Conservation (phyloP, 2,329 filamentous ascomycete genomes). For the Sarocladium brachiariae region DNA sequence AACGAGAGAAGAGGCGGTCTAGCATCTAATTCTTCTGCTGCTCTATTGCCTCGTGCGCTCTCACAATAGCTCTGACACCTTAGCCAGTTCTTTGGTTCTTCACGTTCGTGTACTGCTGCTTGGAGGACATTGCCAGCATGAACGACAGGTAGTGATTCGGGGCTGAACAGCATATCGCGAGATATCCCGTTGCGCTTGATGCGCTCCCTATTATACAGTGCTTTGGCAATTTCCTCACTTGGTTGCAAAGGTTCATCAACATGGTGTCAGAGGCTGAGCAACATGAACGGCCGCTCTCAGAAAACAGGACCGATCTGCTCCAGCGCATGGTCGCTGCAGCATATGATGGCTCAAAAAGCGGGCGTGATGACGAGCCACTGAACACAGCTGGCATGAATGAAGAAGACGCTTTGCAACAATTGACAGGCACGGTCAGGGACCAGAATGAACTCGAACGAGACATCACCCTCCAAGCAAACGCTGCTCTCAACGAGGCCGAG, state of each 20-base stretch:
- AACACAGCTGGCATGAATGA: constrained; percentile 41
- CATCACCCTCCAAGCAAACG: constrained; percentile 59
- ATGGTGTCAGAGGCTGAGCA: constrained; percentile 12
- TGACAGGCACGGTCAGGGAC: constrained; percentile 67
- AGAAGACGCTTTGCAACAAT: constrained; percentile 50
- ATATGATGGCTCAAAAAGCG: constrained; percentile 6
- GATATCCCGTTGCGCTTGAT: too few relatives aligned
- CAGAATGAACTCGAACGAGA: constrained; percentile 89
- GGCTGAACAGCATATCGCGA: too few relatives aligned
- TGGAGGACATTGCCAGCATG: too few relatives aligned
- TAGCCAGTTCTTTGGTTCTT: too few relatives aligned
- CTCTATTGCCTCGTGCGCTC: too few relatives aligned
- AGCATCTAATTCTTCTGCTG: too few relatives aligned
- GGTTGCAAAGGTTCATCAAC: not conserved
- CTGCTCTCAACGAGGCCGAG: constrained; percentile 53
- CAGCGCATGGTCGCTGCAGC: constrained; percentile 15
- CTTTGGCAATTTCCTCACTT: not conserved
- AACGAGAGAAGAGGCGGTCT: too few relatives aligned
- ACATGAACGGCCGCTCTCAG: constrained; percentile 2
- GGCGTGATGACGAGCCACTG: constrained; percentile 8
- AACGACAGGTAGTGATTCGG: not conserved
- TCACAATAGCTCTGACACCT: too few relatives aligned
- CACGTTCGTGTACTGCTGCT: too few relatives aligned
- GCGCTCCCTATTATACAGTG: too few relatives aligned
- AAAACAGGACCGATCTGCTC: constrained; percentile 9